Conservation (phyloP, 306 rosid genomes). For the Macrotyloma uniflorum region DNA sequence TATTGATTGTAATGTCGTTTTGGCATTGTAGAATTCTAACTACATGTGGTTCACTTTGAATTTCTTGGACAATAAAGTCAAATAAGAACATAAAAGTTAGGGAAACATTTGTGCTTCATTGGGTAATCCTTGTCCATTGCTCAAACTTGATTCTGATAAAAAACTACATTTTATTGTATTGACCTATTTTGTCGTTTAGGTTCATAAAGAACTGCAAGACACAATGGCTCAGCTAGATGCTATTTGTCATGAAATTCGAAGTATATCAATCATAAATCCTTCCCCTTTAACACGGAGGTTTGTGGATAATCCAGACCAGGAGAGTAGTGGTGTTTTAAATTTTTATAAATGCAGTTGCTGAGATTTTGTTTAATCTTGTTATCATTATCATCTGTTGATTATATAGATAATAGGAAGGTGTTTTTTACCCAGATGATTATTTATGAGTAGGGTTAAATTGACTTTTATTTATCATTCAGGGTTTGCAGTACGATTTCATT, state of each 20-base stretch:
- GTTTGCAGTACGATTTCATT: no score
- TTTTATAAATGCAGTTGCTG: background rate
- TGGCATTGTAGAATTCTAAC: conserved; percentile 6
- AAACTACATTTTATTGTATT: conserved; percentile 12
- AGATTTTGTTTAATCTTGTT: conserved; percentile 30
- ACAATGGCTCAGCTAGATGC: conserved; percentile 83
- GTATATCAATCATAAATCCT: conserved; percentile 65
- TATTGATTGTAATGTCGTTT: background rate
- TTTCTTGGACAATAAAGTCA: conserved; percentile 20
- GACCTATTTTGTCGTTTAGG: conserved; percentile 46
- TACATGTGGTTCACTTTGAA: conserved; percentile 1
- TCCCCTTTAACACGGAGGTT: conserved; percentile 69
- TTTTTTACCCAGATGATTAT: no score
- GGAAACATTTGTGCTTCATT: background rate
- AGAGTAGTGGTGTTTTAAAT: background rate
- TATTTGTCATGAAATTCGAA: conserved; percentile 80
- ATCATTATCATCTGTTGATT: conserved; percentile 10
- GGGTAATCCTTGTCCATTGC: conserved; percentile 1
- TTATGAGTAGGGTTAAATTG: no score
- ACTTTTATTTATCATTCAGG: no score
- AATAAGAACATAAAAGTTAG: background rate
- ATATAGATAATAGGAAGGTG: conserved; percentile 35
- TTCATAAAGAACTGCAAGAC: conserved; percentile 90
- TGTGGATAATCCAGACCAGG: conserved; percentile 54
- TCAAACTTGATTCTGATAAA: conserved; percentile 1